phyloP scores from a whole-genome alignment of 371 early-diverging fungal genomes.

The Phascolomyces articulosus region DNA sequence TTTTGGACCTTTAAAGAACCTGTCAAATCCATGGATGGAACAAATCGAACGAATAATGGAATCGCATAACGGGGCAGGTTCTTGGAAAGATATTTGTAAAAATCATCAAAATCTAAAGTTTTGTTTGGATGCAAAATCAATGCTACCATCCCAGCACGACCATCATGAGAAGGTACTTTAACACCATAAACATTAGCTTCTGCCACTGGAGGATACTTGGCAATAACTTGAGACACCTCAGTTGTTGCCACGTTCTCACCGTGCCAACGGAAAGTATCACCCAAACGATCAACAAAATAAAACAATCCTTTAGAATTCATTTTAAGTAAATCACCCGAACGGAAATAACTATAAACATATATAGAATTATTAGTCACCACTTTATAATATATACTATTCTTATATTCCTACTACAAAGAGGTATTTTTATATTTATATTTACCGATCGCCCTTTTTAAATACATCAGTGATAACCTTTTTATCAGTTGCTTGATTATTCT shows the following conservation, averaged over 20 bases:
- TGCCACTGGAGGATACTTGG: slow-evolving; percentile 53
- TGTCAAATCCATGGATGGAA: slow-evolving; percentile 49
- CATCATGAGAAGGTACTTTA: slow-evolving; percentile 54
- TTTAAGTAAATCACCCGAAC: slow-evolving; percentile 68
- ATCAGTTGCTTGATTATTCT: slow-evolving; percentile 45
- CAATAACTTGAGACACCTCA: slow-evolving; percentile 64
- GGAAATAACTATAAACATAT: slow-evolving; percentile 43
- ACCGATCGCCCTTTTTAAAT: slow-evolving; percentile 31
- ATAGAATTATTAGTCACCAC: no score
- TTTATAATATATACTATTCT: no score
- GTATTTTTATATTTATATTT: background rate
- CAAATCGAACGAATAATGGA: slow-evolving; percentile 60
- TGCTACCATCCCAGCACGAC: slow-evolving; percentile 79
- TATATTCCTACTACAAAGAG: no score
- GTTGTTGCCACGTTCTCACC: slow-evolving; percentile 73
- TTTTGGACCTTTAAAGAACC: slow-evolving; percentile 61
- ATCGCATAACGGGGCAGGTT: slow-evolving; percentile 63
- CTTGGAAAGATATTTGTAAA: slow-evolving; percentile 32
- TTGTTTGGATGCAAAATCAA: slow-evolving; percentile 34
- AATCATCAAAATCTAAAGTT: slow-evolving; percentile 40
- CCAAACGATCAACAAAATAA: slow-evolving; percentile 77
- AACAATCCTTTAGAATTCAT: slow-evolving; percentile 58
- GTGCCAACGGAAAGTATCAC: slow-evolving; percentile 77
- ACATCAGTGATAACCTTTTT: slow-evolving; percentile 49
- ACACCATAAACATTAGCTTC: slow-evolving; percentile 71